Evolutionary conservation across 2,329 filamentous ascomycete species (phyloP).

Genomic region (Colletotrichum nymphaeae): DNA sequence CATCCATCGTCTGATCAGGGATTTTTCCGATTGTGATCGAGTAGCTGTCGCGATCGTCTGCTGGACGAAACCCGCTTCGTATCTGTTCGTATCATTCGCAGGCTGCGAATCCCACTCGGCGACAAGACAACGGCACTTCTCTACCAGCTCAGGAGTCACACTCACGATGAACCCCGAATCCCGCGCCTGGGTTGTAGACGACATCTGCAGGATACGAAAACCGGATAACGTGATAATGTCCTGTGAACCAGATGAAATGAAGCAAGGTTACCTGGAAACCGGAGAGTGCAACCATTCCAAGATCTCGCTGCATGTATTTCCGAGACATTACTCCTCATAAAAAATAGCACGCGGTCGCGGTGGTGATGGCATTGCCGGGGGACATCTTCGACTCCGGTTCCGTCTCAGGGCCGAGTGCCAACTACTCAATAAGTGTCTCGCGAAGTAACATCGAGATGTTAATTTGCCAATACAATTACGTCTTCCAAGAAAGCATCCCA

Average conservation of each 20-base stretch:
- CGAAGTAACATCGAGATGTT: too few species aligned
- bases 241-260: background rate
- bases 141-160: too few species aligned
- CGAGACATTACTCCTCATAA: background rate
- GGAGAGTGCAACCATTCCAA: background rate
- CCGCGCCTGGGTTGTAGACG: background rate
- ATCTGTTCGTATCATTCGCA: background rate
- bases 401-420: background rate
- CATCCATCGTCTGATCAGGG: background rate
- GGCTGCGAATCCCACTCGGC: background rate
- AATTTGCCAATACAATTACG: too few species aligned
- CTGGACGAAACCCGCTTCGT: background rate
- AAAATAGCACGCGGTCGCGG: background rate
- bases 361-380: background rate
- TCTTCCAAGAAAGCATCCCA: too few species aligned
- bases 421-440: too few species aligned
- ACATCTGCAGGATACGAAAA: background rate
- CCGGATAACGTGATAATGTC: background rate
- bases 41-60: background rate
- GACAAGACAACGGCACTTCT: too few species aligned
- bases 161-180: background rate
- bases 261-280: background rate
- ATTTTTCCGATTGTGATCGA: background rate
- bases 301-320: background rate
- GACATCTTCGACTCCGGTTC: background rate